These are phyloP conservation scores for Citrullus colocynthis DNA, from an alignment of 306 rosid species.

Conservation along the genomic window DNA sequence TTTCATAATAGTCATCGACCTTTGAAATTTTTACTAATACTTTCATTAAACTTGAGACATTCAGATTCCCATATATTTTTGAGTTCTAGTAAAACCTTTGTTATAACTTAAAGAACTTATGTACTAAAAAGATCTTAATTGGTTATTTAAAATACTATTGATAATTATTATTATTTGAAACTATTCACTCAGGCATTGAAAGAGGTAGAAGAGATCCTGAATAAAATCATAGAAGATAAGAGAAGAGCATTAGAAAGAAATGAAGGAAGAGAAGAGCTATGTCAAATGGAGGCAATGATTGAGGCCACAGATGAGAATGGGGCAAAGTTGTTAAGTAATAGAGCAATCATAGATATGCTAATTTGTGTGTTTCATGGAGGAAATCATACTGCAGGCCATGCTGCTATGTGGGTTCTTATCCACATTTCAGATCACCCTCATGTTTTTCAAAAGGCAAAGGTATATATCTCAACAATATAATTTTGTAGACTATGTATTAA, in stretches of 20 bases:
- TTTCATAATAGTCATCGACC: too few species aligned
- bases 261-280: not conserved
- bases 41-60: too few species aligned
- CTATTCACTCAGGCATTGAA: not conserved
- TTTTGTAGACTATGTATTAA: too few species aligned
- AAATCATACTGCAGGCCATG: not conserved
- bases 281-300: conserved; percentile 8
- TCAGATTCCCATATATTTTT: too few species aligned
- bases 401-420: not conserved
- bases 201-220: not conserved
- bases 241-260: not conserved
- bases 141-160: too few species aligned
- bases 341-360: conserved; percentile 2
- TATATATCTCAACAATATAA: not conserved
- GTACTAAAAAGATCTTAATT: too few species aligned
- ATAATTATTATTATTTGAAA: too few species aligned
- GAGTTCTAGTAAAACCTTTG: too few species aligned
- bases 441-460: conserved; percentile 2
- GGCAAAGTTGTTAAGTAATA: not conserved
- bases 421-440: not conserved
- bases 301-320: conserved; percentile 15
- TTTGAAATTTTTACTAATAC: too few species aligned
- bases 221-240: not conserved
- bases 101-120: too few species aligned
- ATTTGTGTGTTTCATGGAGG: conserved; percentile 8